Evolutionary conservation across 257 asterid genomes (phyloP).

Genomic region (Lavandula angustifolia): DNA sequence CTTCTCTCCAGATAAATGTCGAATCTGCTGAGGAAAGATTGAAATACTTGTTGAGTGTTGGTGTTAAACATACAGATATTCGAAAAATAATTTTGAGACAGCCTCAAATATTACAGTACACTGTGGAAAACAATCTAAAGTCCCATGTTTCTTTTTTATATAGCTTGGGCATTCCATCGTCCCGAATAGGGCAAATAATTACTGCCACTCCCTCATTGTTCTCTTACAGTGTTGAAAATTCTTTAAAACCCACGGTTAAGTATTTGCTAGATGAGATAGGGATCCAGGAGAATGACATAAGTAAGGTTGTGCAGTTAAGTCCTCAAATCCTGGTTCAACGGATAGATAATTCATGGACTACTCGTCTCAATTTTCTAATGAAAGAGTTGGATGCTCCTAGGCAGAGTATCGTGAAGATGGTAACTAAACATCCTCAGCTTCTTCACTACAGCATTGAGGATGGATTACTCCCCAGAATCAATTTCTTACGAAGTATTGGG

Average conservation of each 20-base stretch:
- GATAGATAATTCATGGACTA: slow-evolving; percentile 74
- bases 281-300: slow-evolving; percentile 61
- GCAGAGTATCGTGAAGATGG: slow-evolving; percentile 89
- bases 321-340: slow-evolving; percentile 98
- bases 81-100: slow-evolving; percentile 83
- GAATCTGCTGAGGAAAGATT: slow-evolving; percentile 78
- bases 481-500: slow-evolving; percentile 82
- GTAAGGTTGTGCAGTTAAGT: slow-evolving; percentile 93
- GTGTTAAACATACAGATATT: slow-evolving; percentile 78
- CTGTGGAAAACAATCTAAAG: slow-evolving; percentile 84
- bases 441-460: slow-evolving; percentile 93
- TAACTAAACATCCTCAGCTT: slow-evolving; percentile 87
- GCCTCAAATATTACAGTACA: slow-evolving; percentile 84
- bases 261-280: slow-evolving; percentile 91
- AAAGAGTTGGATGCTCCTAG: slow-evolving; percentile 88
- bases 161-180: slow-evolving; percentile 78
- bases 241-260: slow-evolving; percentile 81
- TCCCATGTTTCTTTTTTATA: slow-evolving; percentile 74
- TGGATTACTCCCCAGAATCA: slow-evolving; percentile 80
- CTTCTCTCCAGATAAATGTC: slow-evolving; percentile 83
- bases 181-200: slow-evolving; percentile 84
- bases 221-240: slow-evolving; percentile 88
- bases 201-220: slow-evolving; percentile 86
- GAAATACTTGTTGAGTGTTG: slow-evolving; percentile 71
- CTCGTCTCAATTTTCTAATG: slow-evolving; percentile 71